Conservation (phyloP, 2,329 filamentous ascomycete genomes). For the Madurella mycetomatis region DNA sequence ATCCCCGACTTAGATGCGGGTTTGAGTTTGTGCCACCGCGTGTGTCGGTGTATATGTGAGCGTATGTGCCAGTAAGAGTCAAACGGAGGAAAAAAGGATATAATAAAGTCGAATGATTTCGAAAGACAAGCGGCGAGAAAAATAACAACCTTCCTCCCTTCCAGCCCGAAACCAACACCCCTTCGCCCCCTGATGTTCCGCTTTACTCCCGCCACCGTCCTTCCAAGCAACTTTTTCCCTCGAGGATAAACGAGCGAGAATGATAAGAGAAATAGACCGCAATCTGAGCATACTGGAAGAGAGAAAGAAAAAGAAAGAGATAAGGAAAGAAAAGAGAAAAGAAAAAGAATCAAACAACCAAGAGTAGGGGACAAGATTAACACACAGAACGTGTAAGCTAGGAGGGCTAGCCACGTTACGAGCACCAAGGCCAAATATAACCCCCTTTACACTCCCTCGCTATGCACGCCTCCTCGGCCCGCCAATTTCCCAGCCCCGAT, state of each 20-base stretch:
- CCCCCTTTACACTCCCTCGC: slow-evolving; percentile 24
- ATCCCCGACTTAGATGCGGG: background rate
- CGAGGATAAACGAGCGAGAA: slow-evolving; percentile 15
- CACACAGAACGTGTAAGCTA: slow-evolving; percentile 27
- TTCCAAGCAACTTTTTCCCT: slow-evolving; percentile 19
- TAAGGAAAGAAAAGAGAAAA: slow-evolving; percentile 14
- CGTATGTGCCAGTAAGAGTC: slow-evolving; percentile 3
- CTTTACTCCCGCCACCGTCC: slow-evolving; percentile 18
- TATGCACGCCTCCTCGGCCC: slow-evolving; percentile 22
- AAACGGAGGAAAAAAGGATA: slow-evolving; percentile 8
- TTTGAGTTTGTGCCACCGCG: background rate
- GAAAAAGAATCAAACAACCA: slow-evolving; percentile 17
- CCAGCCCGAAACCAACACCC: slow-evolving; percentile 24
- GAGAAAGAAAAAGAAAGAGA: slow-evolving; percentile 19
- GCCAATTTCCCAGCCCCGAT: slow-evolving; percentile 7
- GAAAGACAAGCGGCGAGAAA: slow-evolving; percentile 4
- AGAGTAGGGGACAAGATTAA: slow-evolving; percentile 19
- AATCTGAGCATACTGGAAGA: slow-evolving; percentile 9
- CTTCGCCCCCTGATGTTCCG: slow-evolving; percentile 24
- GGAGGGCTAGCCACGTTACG: slow-evolving; percentile 30
- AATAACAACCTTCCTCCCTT: slow-evolving; percentile 18
- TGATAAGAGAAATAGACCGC: slow-evolving; percentile 21
- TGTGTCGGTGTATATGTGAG: background rate
- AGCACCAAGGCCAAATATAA: slow-evolving; percentile 20
- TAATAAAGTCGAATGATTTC: slow-evolving; percentile 7